Evolutionary conservation across 2,329 filamentous ascomycete genomes (phyloP), one percentile per base, ranked within the genome.

Genomic region (Emergomyces pasteurianus): DNA sequence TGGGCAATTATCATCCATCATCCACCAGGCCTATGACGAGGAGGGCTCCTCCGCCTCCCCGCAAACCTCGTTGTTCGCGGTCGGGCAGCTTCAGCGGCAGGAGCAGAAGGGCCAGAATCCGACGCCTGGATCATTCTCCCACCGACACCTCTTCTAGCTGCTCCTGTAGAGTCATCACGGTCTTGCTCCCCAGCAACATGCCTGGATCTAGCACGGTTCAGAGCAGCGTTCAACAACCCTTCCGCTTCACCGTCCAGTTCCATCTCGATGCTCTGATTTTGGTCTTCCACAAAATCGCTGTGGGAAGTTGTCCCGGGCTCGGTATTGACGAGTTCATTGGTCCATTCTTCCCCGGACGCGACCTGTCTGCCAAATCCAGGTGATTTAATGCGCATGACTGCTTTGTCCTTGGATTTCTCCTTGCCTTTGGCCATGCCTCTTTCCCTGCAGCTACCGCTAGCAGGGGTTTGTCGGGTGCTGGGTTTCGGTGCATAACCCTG

Each of bases 201-300:
- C 7, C 57, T 58, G 21, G 58, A 42, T 42, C 60, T 60, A 16
- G 62, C 62, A 23, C 68, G 71, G n/a, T 67, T 67, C 36, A 78
- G 67, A 0, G 75, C 75, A 6, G 72, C 70, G 23, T 71, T 67
- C 2, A 79, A 64, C 6, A 79, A 66, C 5, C 71, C 73, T 58
- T 77, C 73, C 1, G 76, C 77, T 62, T 77, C 74, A 7, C 71
- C 68, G 63, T 79, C 77, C 12, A 79, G 65, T 54, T 75, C 74
- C 71, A 74, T 75, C 56, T 74, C 73, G 2, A 74, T 68, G 14
- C 66, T 67, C n/a, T 74, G 71, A n/a, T 18, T 38, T 16, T 23
- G 54, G 26, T 43, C 38, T n/a, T 57, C 54, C 12, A 46, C 38
- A 21, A 57, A 36, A 72, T 71, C n/a, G 70, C 46, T 9, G 68